Evolutionary conservation across 2,329 filamentous ascomycete genomes (phyloP), one percentile per base, ranked within the genome.

Genomic region (Clonostachys byssicola): DNA sequence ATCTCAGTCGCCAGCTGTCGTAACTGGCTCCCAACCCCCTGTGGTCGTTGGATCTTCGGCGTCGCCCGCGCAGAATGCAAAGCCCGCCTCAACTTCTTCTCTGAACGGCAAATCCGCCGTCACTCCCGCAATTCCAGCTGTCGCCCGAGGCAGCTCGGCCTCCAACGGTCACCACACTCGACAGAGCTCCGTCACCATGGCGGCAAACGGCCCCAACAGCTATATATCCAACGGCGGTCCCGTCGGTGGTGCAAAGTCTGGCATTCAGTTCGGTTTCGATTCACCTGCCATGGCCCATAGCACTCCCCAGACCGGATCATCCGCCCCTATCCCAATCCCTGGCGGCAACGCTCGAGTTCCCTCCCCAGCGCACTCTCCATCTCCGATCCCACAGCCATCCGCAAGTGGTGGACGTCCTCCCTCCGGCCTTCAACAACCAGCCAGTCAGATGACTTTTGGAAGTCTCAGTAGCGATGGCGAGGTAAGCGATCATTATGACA

Each of bases 101-200:
- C 81, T 95, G 80, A 96, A 95, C 80, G 89, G 89, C 79, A 88
- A 87, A 72, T 75, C 77, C 56, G 75, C 83, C 68, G 86, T 86
- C 67, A 78, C 78, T 68, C 85, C 85, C 54, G 83, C 85, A 63
- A 75, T 88, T 58, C 85, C 86, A 56, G 74, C 75, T 64, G 81
- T 87, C 56, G 80, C 77, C 52, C 81, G 82, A 67, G 79, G 80
- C 67, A 81, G 75, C 61, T 30, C 23, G 9, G 23, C 23, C 23
- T 70, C 75, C 58, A 94, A 95, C 80, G 89, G 89, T 56, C 68
- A 77, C 47, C 92, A 97, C 73, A 80, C 77, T 63, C 83, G 90
- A 64, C 96, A 95, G 72, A 84, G 85, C 54, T 96, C 92, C 16
- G 87, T 96, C 60, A 95, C 92, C 60, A 96, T 96, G 75, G 91